Evolutionary conservation across 768 basidiomycete species (phyloP).

Genomic region (Termitomyces sp.): DNA sequence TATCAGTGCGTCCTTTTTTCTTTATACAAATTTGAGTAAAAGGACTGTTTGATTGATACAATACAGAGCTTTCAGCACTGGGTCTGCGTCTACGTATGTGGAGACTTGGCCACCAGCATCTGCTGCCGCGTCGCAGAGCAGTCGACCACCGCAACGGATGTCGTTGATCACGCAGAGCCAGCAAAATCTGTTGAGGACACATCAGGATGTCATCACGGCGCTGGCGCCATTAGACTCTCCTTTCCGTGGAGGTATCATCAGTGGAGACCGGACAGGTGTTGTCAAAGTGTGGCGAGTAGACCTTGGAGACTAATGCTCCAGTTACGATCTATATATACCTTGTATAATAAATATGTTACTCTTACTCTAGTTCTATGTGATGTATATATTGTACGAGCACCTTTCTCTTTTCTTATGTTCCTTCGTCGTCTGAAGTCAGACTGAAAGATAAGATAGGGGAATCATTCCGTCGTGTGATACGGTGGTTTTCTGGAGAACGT

Average conservation of each 20-base stretch:
- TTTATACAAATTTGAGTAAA: not conserved
- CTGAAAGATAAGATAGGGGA: slow-evolving; percentile 8
- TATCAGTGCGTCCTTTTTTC: slow-evolving; percentile 55
- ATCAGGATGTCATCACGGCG: slow-evolving; percentile 87
- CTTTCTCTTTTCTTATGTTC: not conserved
- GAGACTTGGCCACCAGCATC: slow-evolving; percentile 55
- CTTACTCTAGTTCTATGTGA: not conserved
- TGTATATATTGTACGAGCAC: not conserved
- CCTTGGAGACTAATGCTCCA: slow-evolving; percentile 25
- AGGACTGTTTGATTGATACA: not conserved
- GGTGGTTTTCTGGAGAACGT: slow-evolving; percentile 20
- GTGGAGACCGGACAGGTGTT: slow-evolving; percentile 83
- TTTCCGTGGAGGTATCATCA: slow-evolving; percentile 89
- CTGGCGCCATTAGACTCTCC: slow-evolving; percentile 87
- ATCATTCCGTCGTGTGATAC: slow-evolving; percentile 1
- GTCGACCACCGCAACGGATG: slow-evolving; percentile 69
- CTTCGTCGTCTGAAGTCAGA: not conserved
- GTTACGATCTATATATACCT: not conserved
- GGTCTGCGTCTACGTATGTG: slow-evolving; percentile 46
- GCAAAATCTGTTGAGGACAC: slow-evolving; percentile 77
- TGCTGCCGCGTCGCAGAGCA: slow-evolving; percentile 42
- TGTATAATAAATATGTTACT: not conserved
- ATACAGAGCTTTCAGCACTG: slow-evolving; percentile 30
- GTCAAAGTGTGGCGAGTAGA: slow-evolving; percentile 90
- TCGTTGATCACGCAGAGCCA: slow-evolving; percentile 78